phyloP scores from a whole-genome alignment of 352 stramenopile species.

The Thraustotheca clavata region DNA sequence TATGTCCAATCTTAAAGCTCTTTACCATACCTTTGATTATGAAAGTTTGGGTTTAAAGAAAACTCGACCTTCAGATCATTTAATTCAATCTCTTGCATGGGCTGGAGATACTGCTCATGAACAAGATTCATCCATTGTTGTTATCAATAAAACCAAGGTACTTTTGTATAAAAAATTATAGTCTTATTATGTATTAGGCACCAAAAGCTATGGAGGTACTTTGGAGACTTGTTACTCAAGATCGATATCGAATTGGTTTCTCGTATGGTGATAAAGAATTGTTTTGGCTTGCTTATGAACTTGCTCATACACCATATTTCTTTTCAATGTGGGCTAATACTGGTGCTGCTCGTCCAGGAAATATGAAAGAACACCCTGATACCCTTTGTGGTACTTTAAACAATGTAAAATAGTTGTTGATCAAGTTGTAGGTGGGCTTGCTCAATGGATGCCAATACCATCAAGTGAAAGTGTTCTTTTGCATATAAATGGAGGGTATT shows the following conservation, averaged over 20 bases:
- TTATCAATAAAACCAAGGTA: conserved; percentile 36
- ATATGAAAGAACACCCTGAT: conserved; percentile 30
- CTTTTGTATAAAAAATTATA: background rate
- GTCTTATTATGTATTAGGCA: background rate
- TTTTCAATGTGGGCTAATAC: conserved; percentile 42
- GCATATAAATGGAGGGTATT: conserved; percentile 16
- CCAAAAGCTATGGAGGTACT: conserved; percentile 30
- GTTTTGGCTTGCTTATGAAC: conserved; percentile 45
- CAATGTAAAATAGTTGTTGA: background rate
- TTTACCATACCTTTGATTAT: conserved; percentile 9
- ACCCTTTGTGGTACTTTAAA: conserved; percentile 8
- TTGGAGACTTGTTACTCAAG: conserved; percentile 31
- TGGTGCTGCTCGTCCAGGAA: conserved; percentile 30
- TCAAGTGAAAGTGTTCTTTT: background rate
- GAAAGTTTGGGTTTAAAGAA: background rate
- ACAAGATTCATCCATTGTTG: conserved; percentile 47
- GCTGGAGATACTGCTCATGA: conserved; percentile 41
- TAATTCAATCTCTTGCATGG: conserved; percentile 38
- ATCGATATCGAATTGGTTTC: conserved; percentile 30
- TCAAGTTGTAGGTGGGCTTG: conserved; percentile 6
- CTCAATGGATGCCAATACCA: background rate
- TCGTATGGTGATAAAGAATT: conserved; percentile 43
- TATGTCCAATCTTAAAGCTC: background rate
- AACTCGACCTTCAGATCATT: conserved; percentile 22
- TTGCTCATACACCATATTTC: conserved; percentile 38